Conservation (phyloP, 306 rosid genomes). For the Fragaria iinumae region DNA sequence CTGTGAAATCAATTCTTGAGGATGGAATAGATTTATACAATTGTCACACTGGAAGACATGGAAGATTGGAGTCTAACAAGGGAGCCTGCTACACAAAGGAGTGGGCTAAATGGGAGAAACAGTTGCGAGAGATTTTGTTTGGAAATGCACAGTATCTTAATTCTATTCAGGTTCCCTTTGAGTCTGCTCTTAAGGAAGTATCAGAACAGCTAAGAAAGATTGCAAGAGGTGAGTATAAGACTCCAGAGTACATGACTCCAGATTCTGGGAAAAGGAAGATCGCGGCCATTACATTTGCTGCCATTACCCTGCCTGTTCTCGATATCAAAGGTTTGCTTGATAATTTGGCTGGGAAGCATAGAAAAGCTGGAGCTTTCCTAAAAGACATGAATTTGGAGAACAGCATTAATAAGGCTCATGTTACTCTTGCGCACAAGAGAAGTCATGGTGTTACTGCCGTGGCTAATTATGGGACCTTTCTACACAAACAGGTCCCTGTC, state of each 20-base stretch:
- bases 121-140: conserved; percentile 54
- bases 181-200: conserved; percentile 60
- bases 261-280: conserved; percentile 63
- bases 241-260: conserved; percentile 57
- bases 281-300: conserved; percentile 76
- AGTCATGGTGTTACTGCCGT: conserved; percentile 85
- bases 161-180: conserved; percentile 91
- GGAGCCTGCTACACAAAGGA: conserved; percentile 71
- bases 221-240: conserved; percentile 64
- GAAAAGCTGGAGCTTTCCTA: conserved; percentile 50
- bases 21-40: conserved; percentile 73
- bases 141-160: conserved; percentile 69
- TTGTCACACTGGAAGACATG: conserved; percentile 68
- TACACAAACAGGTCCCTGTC: conserved; percentile 57
- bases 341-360: conserved; percentile 47
- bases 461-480: conserved; percentile 67
- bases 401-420: conserved; percentile 52
- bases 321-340: conserved; percentile 52
- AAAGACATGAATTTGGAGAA: conserved; percentile 44
- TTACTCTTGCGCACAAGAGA: conserved; percentile 96
- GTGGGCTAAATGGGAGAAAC: conserved; percentile 88
- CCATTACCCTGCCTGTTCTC: conserved; percentile 59
- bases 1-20: conserved; percentile 61
- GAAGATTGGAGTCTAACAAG: conserved; percentile 77
- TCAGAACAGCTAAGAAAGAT: conserved; percentile 67